Evolutionary conservation across 2,329 filamentous ascomycete genomes (phyloP).

Genomic region (Claviceps sp.): DNA sequence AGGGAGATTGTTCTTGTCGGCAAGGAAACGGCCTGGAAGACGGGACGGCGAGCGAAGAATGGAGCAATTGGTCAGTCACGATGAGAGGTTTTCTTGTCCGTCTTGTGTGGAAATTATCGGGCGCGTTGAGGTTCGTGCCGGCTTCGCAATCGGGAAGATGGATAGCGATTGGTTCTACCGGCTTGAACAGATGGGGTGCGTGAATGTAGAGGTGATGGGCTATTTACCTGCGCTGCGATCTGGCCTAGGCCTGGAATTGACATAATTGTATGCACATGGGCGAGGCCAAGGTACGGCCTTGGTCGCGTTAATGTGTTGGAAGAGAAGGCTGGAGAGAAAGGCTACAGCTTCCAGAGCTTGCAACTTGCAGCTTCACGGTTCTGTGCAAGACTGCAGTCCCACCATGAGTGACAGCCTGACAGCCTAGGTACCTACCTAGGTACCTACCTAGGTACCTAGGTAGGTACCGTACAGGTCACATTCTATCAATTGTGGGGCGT

Average conservation of each 20-base stretch:
- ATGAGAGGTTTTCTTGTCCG: neutral
- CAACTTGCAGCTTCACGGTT: neutral
- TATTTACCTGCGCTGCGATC: constrained; percentile 43
- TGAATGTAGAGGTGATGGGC: too few relatives aligned
- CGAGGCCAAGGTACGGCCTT: constrained; percentile 1
- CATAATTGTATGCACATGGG: constrained; percentile 35
- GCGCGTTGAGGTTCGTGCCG: neutral
- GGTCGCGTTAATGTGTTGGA: neutral
- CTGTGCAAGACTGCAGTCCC: too few relatives aligned
- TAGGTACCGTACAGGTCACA: too few relatives aligned
- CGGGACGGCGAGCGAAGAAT: neutral
- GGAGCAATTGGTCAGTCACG: neutral
- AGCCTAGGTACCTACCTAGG: too few relatives aligned
- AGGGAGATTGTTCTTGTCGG: constrained; percentile 38
- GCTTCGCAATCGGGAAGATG: neutral
- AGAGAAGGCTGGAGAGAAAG: neutral
- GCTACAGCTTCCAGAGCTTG: neutral
- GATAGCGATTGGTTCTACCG: neutral
- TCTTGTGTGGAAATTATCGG: neutral
- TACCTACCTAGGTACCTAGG: too few relatives aligned
- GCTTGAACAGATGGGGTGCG: neutral
- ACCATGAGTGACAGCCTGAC: too few relatives aligned
- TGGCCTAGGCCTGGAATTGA: constrained; percentile 64
- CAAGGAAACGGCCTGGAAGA: constrained; percentile 20
- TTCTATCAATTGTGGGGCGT: too few relatives aligned